phyloP scores from a whole-genome alignment of 768 basidiomycete species.

The Gymnopilus dilepis region DNA sequence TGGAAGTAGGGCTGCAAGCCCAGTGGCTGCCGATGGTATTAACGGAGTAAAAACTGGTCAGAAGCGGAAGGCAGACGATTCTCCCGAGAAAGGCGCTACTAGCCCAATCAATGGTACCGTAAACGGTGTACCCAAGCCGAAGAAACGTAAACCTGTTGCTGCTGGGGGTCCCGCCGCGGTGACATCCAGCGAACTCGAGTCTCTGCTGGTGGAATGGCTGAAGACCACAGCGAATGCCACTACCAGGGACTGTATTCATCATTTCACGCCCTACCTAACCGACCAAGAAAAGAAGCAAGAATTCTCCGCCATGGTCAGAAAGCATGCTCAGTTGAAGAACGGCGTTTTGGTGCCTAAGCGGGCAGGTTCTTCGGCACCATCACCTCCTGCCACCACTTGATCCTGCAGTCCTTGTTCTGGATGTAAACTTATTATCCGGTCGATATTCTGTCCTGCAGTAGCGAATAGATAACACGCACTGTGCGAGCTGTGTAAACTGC shows the following conservation, averaged over 20 bases:
- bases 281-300: conserved; percentile 70
- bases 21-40: conserved; percentile 33
- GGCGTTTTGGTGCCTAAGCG: conserved; percentile 63
- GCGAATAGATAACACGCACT: neutral
- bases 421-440: neutral
- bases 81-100: conserved; percentile 27
- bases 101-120: conserved; percentile 21
- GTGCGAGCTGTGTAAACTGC: neutral
- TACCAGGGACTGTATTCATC: conserved; percentile 79
- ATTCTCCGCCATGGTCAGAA: conserved; percentile 82
- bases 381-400: conserved; percentile 33
- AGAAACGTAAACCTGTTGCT: conserved; percentile 64
- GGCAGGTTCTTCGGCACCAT: conserved; percentile 38
- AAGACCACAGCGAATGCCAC: conserved; percentile 69
- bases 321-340: conserved; percentile 75
- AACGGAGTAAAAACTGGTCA: conserved; percentile 31
- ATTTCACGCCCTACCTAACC: conserved; percentile 78
- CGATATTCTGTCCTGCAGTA: neutral
- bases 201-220: conserved; percentile 78
- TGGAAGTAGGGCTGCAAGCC: conserved; percentile 50
- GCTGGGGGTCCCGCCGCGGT: conserved; percentile 38
- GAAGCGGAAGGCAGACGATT: conserved; percentile 55
- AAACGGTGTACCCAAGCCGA: conserved; percentile 38
- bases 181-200: conserved; percentile 62
- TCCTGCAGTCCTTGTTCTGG: neutral